A percentile compares a stretch with the other conserved stretches of the same genome.
These are phyloP conservation scores for Sphaerulina vaccinii DNA, from an alignment of 2,329 filamentous ascomycete genomes.

Conservation along the genomic window DNA sequence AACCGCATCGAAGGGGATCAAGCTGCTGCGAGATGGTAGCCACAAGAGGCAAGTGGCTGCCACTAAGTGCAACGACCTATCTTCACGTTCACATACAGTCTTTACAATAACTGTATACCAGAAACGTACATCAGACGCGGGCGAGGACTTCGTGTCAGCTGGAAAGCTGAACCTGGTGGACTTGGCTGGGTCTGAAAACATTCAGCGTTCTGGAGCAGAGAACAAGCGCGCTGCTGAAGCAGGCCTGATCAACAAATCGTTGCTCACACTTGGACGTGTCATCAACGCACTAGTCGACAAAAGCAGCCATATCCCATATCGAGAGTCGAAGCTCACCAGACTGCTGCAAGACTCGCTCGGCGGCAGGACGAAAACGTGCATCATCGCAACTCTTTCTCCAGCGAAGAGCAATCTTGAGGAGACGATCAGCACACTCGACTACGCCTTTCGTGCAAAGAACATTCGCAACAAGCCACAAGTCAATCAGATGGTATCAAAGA, in stretches of 20 bases:
- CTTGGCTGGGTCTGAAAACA: slow-evolving; percentile 95
- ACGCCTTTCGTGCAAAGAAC: slow-evolving; percentile 96
- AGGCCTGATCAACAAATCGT: slow-evolving; percentile 95
- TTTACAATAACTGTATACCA: slow-evolving; percentile 94
- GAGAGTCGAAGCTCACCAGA: slow-evolving; percentile 94
- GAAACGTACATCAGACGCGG: slow-evolving; percentile 75
- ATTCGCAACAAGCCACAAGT: slow-evolving; percentile 97
- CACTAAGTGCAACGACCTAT: slow-evolving; percentile 99
- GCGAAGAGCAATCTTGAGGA: slow-evolving; percentile 95
- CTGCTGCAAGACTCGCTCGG: slow-evolving; percentile 94
- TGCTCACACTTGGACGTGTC: slow-evolving; percentile 89
- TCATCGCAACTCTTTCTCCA: slow-evolving; percentile 94
- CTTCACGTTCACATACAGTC: slow-evolving; percentile 93
- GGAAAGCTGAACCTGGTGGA: slow-evolving; percentile 97
- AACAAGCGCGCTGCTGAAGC: slow-evolving; percentile 97
- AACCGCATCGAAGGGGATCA: slow-evolving; percentile 79
- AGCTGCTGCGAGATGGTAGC: slow-evolving; percentile 83
- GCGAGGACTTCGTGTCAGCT: slow-evolving; percentile 84
- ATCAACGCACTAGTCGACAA: slow-evolving; percentile 96
- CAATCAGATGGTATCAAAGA: slow-evolving; percentile 89
- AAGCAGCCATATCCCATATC: slow-evolving; percentile 82
- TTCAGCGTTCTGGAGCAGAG: slow-evolving; percentile 92
- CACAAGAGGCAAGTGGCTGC: slow-evolving; percentile 96
- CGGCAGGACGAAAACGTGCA: slow-evolving; percentile 94
- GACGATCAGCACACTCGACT: slow-evolving; percentile 96